Conservation (phyloP, 352 stramenopile species). For the Blastocystis sp. region DNA sequence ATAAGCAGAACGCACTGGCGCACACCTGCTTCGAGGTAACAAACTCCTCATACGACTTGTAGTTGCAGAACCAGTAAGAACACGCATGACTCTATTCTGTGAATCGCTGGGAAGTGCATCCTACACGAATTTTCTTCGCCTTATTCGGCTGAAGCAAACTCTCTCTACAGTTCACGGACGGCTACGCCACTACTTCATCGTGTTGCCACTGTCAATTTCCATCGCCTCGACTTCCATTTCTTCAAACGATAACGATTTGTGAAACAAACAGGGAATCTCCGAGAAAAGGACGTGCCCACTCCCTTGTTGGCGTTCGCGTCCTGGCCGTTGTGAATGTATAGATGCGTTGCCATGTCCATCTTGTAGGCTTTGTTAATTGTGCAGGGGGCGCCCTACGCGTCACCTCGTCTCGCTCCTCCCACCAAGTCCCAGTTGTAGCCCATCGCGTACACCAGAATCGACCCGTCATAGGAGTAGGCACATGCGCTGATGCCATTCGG, state of each 20-base stretch:
- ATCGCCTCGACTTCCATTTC: slow-evolving; percentile 51
- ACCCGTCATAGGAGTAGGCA: slow-evolving; percentile 45
- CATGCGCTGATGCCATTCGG: slow-evolving; percentile 46
- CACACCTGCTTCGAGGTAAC: slow-evolving; percentile 8
- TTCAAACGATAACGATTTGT: not conserved
- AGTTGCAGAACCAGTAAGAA: not conserved
- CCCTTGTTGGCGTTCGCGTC: not conserved
- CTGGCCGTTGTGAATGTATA: not conserved
- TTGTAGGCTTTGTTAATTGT: slow-evolving; percentile 29
- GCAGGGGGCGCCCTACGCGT: slow-evolving; percentile 34
- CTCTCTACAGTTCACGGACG: slow-evolving; percentile 21
- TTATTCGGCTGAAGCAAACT: slow-evolving; percentile 50
- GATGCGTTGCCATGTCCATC: slow-evolving; percentile 34
- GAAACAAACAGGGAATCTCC: not conserved
- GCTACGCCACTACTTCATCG: not conserved
- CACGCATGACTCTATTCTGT: slow-evolving; percentile 14
- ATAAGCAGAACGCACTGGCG: not conserved
- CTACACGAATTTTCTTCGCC: slow-evolving; percentile 1
- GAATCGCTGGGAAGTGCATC: not conserved
- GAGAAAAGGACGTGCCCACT: not conserved
- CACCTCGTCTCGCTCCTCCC: not conserved
- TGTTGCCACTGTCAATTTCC: slow-evolving; percentile 27
- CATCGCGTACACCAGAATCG: slow-evolving; percentile 56
- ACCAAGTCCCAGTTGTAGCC: slow-evolving; percentile 61
- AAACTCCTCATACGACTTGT: slow-evolving; percentile 55